Conservation (phyloP, 73 alveolate genomes). For the Paramecium bursaria region DNA sequence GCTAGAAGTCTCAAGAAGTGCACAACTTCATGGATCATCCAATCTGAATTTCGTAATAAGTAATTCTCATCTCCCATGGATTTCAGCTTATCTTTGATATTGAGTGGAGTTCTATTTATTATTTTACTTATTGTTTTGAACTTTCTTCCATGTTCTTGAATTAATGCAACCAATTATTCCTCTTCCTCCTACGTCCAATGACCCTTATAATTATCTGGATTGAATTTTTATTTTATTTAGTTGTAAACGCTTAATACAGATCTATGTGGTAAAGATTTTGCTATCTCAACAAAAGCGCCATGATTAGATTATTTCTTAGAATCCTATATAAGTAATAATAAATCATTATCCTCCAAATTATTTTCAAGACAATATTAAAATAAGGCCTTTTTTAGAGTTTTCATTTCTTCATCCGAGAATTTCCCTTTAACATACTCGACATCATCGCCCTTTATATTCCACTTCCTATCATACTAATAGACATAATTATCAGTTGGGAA, state of each 20-base stretch:
- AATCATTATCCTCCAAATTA: constrained; percentile 69
- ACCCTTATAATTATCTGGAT: constrained; percentile 85
- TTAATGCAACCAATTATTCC: constrained; percentile 73
- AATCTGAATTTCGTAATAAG: constrained; percentile 63
- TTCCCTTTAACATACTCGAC: no score
- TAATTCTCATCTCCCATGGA: constrained; percentile 77
- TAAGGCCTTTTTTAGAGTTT: constrained; percentile 72
- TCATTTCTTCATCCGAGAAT: constrained; percentile 82
- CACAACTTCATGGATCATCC: constrained; percentile 72
- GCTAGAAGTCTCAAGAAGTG: constrained; percentile 75
- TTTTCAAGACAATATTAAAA: constrained; percentile 75
- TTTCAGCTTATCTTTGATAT: constrained; percentile 83
- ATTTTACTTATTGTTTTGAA: constrained; percentile 78
- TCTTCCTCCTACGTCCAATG: constrained; percentile 81
- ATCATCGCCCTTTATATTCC: no score
- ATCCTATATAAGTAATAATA: constrained; percentile 75
- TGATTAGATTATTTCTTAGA: constrained; percentile 70
- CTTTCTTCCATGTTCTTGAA: constrained; percentile 83
- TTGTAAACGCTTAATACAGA: constrained; percentile 81
- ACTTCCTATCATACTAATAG: no score
- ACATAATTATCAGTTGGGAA: no score
- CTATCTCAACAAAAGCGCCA: constrained; percentile 79
- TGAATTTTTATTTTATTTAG: constrained; percentile 77
- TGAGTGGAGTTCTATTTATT: constrained; percentile 80
- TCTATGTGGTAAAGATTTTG: constrained; percentile 81